Percentiles rank a stretch among this genome's conserved stretches.
phyloP scores from a whole-genome alignment of 345 rosid species.

The Populus alba region DNA sequence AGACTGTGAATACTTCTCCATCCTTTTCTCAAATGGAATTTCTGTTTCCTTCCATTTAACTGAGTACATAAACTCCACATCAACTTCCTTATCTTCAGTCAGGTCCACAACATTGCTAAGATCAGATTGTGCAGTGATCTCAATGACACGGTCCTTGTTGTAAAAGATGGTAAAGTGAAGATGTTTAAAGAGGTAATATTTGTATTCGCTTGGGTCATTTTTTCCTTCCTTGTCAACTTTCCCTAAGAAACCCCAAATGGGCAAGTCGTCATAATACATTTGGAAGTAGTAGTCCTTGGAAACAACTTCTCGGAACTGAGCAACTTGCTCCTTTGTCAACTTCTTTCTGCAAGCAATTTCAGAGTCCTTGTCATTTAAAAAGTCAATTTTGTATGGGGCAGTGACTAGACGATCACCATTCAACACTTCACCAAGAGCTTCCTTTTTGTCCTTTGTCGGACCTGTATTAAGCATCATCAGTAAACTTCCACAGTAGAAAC shows the following conservation, averaged over 20 bases:
- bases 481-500: not conserved
- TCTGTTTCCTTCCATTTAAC: conserved; percentile 92
- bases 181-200: conserved; percentile 70
- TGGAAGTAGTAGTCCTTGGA: conserved; percentile 82
- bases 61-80: conserved; percentile 74
- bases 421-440: conserved; percentile 87
- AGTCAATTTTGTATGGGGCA: conserved; percentile 80
- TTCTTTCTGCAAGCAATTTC: conserved; percentile 56
- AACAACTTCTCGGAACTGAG: conserved; percentile 53
- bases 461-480: conserved; percentile 31
- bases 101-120: conserved; percentile 66
- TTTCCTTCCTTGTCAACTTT: conserved; percentile 45
- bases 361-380: conserved; percentile 63
- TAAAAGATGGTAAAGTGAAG: conserved; percentile 68
- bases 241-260: conserved; percentile 89
- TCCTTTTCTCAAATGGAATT: conserved; percentile 76
- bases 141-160: conserved; percentile 75
- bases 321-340: conserved; percentile 59
- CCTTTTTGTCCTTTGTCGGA: conserved; percentile 68
- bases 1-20: conserved; percentile 80
- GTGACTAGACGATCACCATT: conserved; percentile 85
- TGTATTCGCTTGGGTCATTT: conserved; percentile 54
- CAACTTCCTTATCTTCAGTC: conserved; percentile 76
- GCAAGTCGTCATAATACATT: conserved; percentile 87
- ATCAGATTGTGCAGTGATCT: conserved; percentile 68